Base-by-base conservation (phyloP, 805 yeast species). In the Yarrowia yakushimensis region DNA sequence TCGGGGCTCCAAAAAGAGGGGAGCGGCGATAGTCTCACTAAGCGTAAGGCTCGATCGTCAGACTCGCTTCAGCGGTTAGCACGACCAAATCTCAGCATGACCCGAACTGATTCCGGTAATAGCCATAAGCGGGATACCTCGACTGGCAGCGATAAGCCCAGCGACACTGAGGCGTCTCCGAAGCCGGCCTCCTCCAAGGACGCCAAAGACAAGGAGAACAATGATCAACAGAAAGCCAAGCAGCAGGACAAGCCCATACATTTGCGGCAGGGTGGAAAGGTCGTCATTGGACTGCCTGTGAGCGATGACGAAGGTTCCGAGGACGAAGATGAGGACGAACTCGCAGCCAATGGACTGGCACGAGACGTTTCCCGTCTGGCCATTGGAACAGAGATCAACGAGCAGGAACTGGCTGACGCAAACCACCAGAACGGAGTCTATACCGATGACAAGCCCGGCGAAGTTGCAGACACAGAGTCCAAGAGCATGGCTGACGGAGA, bases 11-110 rank as follows among this genome's bases (percentile, higher is more conserved):
- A 36, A 20, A 36, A 52, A 9, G 59, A 52, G 28, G 17, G 25
- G 4, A 52, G 59, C 31, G 43, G 59, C 43, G 55, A 48, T 33
- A 48, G 55, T 33, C 55, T 48, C 55, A 45, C 52, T 45, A 48
- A 48, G 55, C 55, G 39, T 39, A 48, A 48, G 39, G 28, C 39
- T 33, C 59, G 59, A 36, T 52, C 59, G 43, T 25, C 59, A 5
- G 59, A 52, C 59, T 52, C 59, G 13, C 59, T 52, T 23, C 59
- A 52, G 27, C 42, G 43, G 13, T 25, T 52, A 31, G 37, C 27
- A n/a, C 31, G 59, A 25, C 43, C 43, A 18, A 52, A 52, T 23
- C 43, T 52, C 31, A 34, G 43, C 43, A 52, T 52, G 59, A 52
- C 59, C 31, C 36, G 37, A 22, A 36, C 31, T 25, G 18, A 25